A percentile compares a stretch with the other conserved stretches of the same genome.
Evolutionary conservation across 2,329 filamentous ascomycete genomes (phyloP).

Genomic region (Zalaria obscura): DNA sequence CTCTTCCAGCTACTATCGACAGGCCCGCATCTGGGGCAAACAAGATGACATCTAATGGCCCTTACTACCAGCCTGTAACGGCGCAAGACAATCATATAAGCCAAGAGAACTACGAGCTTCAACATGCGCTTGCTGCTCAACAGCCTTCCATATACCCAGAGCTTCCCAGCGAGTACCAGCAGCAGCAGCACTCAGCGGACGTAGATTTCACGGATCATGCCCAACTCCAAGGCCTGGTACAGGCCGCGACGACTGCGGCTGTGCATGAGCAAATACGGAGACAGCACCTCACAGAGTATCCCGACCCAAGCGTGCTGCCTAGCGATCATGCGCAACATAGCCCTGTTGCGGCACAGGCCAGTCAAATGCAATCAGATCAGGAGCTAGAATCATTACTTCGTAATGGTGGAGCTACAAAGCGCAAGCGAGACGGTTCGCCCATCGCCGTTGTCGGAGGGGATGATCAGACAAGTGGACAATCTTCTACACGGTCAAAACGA

Average conservation of each 20-base stretch:
- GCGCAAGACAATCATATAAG: slow-evolving; percentile 2
- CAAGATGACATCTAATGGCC: slow-evolving; percentile 5
- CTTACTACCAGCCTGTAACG: slow-evolving; percentile 6
- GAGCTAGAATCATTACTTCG: slow-evolving; percentile 2
- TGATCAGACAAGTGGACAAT: neutral
- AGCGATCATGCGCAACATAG: neutral
- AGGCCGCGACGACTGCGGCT: slow-evolving; percentile 6
- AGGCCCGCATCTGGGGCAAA: too few species aligned
- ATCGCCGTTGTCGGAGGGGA: neutral
- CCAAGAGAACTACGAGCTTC: slow-evolving; percentile 3
- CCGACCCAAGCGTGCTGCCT: neutral
- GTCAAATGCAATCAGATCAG: neutral
- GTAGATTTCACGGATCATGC: slow-evolving; percentile 3
- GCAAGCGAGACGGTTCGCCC: neutral
- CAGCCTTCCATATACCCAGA: slow-evolving; percentile 6
- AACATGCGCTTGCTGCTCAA: slow-evolving; percentile 2
- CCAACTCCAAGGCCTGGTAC: slow-evolving; percentile 7
- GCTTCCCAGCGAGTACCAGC: slow-evolving; percentile 2
- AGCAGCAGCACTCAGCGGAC: slow-evolving; percentile 3
- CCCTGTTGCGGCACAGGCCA: neutral
- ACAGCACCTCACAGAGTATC: neutral
- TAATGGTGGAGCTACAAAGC: neutral
- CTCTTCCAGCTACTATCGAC: too few species aligned
- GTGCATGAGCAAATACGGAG: slow-evolving; percentile 8
- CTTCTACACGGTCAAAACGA: neutral